Conservation (phyloP, 1,284 basidiomycete species). For the Puccinia hordei region DNA sequence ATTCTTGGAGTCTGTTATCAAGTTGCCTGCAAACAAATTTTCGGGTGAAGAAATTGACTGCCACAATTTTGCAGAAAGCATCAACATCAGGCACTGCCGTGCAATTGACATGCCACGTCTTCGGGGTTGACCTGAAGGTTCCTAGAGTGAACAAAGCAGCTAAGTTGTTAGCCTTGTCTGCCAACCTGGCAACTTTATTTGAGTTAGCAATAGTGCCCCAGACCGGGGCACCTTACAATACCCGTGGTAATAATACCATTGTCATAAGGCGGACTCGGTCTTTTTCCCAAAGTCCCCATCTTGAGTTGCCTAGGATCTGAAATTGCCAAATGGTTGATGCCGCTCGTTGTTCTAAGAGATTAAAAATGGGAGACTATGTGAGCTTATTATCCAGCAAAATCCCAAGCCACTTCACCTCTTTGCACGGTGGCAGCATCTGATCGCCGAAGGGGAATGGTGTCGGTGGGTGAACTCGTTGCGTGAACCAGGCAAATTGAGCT, state of each 20-base stretch:
- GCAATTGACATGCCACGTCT: neutral
- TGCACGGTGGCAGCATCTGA: neutral
- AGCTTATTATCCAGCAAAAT: neutral
- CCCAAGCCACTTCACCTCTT: constrained; percentile 7
- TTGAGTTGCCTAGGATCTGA: neutral
- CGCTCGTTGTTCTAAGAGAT: neutral
- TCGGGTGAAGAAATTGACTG: neutral
- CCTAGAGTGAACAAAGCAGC: neutral
- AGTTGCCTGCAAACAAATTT: neutral
- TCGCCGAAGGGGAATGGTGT: neutral
- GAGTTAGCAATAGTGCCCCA: neutral
- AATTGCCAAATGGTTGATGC: neutral
- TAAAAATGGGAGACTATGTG: neutral
- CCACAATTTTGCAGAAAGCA: neutral
- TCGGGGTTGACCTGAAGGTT: neutral
- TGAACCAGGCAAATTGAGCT: neutral
- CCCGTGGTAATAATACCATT: neutral
- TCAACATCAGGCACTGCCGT: neutral
- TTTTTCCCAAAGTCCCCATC: neutral
- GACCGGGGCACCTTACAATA: neutral
- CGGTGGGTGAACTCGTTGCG: neutral
- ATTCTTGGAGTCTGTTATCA: neutral
- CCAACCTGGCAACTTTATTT: neutral
- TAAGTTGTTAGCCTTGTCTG: neutral
- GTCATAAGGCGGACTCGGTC: neutral